These are phyloP conservation scores for Carex pumila DNA, from an alignment of 176 grass and related monocot genomes.

Conservation along the genomic window DNA sequence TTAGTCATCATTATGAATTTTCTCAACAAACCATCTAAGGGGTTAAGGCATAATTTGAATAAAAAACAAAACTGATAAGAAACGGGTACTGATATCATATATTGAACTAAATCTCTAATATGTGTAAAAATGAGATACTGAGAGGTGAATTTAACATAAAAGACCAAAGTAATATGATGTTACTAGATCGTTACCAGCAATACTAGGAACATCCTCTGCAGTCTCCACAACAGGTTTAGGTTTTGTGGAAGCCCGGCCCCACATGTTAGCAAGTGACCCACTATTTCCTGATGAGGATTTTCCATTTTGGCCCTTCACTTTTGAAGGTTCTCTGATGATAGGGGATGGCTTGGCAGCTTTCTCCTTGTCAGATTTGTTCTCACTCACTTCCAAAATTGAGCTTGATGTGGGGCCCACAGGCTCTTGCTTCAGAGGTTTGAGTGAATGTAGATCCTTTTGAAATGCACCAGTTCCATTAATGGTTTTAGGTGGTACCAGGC, in stretches of 20 bases:
- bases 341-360: slow-evolving; percentile 21
- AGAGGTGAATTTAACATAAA: slow-evolving; percentile 18
- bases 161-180: neutral
- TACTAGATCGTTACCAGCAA: slow-evolving; percentile 30
- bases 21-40: neutral
- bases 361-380: slow-evolving; percentile 45
- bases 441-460: slow-evolving; percentile 48
- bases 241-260: slow-evolving; percentile 73
- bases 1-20: neutral
- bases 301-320: slow-evolving; percentile 62
- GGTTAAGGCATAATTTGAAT: neutral
- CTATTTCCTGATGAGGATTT: slow-evolving; percentile 48
- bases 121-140: neutral
- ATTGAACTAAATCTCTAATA: neutral
- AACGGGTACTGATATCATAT: neutral
- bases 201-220: slow-evolving; percentile 31
- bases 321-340: slow-evolving; percentile 47
- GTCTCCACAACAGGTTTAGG: slow-evolving; percentile 39
- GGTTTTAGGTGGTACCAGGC: slow-evolving; percentile 31
- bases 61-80: neutral
- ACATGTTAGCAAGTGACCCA: slow-evolving; percentile 81
- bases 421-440: slow-evolving; percentile 35
- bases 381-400: slow-evolving; percentile 17
- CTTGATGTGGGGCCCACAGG: slow-evolving; percentile 15
- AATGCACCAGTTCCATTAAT: slow-evolving; percentile 33